Percentiles rank a stretch among this genome's conserved stretches.
Conservation (phyloP, 805 yeast species). For the Pichia cabralensis region DNA sequence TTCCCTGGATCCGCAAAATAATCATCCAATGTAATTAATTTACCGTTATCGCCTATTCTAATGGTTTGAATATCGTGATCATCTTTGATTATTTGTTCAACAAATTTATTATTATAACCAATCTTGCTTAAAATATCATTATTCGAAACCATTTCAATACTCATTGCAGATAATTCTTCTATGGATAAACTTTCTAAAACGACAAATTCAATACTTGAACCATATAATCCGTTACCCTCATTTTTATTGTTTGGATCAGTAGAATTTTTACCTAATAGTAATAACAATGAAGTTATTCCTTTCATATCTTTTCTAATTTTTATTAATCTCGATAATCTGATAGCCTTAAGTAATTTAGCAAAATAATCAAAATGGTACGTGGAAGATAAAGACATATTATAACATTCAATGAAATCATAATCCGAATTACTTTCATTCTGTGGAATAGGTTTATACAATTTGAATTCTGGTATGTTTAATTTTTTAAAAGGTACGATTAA, state of each 20-base stretch:
- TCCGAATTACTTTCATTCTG: slow-evolving; percentile 3
- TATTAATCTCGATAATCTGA: slow-evolving; percentile 40
- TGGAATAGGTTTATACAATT: slow-evolving; percentile 22
- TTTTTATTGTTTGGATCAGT: background rate
- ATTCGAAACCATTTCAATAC: background rate
- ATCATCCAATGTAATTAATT: slow-evolving; percentile 23
- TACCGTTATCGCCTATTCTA: slow-evolving; percentile 20
- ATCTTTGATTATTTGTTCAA: slow-evolving; percentile 25
- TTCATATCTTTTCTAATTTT: slow-evolving; percentile 44
- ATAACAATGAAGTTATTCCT: slow-evolving; percentile 30
- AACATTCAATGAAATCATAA: slow-evolving; percentile 2
- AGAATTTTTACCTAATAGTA: slow-evolving; percentile 16
- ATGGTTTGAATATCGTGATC: slow-evolving; percentile 25
- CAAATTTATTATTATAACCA: slow-evolving; percentile 20
- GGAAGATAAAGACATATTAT: slow-evolving; percentile 28
- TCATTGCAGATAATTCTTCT: slow-evolving; percentile 12
- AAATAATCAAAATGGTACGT: slow-evolving; percentile 41
- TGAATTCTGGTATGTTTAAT: slow-evolving; percentile 51
- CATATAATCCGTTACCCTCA: slow-evolving; percentile 11
- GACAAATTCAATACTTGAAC: slow-evolving; percentile 24
- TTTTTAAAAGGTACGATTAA: slow-evolving; percentile 55
- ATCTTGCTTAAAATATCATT: slow-evolving; percentile 4
- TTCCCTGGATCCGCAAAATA: slow-evolving; percentile 16
- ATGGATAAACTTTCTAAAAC: slow-evolving; percentile 21
- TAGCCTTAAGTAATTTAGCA: slow-evolving; percentile 38